Base-by-base conservation (phyloP, 2,329 filamentous ascomycete species). In the Alternaria sp. region DNA sequence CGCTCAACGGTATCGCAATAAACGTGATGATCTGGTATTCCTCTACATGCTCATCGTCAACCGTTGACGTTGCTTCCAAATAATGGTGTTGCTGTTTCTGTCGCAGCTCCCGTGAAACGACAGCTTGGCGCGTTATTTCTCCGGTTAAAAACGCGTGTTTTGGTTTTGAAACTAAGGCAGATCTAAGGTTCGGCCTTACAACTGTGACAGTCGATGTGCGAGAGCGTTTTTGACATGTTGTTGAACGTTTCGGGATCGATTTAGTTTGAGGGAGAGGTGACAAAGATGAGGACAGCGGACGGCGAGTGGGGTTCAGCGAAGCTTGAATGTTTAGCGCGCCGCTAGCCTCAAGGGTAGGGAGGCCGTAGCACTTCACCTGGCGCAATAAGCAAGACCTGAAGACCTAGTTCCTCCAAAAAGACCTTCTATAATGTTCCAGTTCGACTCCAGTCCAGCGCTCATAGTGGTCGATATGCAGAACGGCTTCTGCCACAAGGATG, bases 151-250 rank as follows among this genome's bases (percentile, higher is more conserved):
- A 51, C 60, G 54, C 57, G 63, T 59, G 62, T 56, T 60, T 61
- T 36, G 55, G 71, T 72, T 73, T 73, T 56, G 61, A 73, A 70
- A 67, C 65, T 43, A 51, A 63, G 53, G 57, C 59, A 57, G 16
- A 46, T 57, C 18, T 39, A 18, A 18, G 36, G 14, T 57, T 20
- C 18, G 47, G 53, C 53, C 57, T 44, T 24, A 39, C 6, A 16
- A 14, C 46, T 65, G 67, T 52, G 52, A 70, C 65, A 61, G 34
- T 34, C 42, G 20, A 57, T 30, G 46, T 57, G 51, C 36, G 53
- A 61, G 44, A 41, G 20, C 11, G 22, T 24, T 42, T 42, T 46
- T 51, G 58, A 63, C 57, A 57, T 49, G 24, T 30, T 36, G 47
- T 36, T 41, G 52, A 22, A 41, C 28, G 57, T 54, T 61, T 51